phyloP scores from a whole-genome alignment of 169 alveolate genomes.

The Eimeria brunetti region DNA sequence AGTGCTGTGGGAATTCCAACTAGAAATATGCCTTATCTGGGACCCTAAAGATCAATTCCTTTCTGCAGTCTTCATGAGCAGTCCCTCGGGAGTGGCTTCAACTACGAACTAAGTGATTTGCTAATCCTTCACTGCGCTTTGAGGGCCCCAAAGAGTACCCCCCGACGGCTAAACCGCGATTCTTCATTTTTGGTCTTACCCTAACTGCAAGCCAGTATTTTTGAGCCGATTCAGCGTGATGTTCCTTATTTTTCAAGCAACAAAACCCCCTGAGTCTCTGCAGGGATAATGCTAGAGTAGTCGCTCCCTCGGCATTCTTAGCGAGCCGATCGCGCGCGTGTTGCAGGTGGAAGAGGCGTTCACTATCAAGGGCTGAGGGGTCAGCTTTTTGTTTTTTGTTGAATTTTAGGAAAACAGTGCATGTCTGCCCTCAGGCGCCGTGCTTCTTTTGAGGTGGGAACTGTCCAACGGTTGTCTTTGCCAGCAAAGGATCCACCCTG shows the following conservation, averaged over 20 bases:
- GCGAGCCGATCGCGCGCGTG: constrained; percentile 31
- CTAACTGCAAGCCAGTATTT: background rate
- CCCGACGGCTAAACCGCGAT: background rate
- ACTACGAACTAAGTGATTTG: background rate
- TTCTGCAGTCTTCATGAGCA: background rate
- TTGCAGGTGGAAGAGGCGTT: background rate
- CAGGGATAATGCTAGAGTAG: background rate
- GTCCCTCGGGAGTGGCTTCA: background rate
- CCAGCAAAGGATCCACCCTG: background rate
- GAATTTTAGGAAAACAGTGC: background rate
- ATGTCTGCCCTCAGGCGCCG: background rate
- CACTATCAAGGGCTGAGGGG: background rate
- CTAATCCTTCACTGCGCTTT: background rate
- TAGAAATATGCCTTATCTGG: background rate
- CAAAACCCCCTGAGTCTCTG: background rate
- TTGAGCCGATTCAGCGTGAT: background rate
- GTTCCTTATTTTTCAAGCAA: background rate
- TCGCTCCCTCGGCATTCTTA: background rate
- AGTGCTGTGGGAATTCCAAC: background rate
- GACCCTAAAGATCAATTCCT: background rate
- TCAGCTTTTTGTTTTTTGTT: background rate
- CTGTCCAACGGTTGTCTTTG: background rate
- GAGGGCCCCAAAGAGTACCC: constrained; percentile 21
- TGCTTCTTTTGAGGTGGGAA: constrained; percentile 11
- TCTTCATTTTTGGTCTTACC: background rate